Evolutionary conservation across 1,139 yeast genomes (phyloP).

Genomic region (Torulaspora globosa): DNA sequence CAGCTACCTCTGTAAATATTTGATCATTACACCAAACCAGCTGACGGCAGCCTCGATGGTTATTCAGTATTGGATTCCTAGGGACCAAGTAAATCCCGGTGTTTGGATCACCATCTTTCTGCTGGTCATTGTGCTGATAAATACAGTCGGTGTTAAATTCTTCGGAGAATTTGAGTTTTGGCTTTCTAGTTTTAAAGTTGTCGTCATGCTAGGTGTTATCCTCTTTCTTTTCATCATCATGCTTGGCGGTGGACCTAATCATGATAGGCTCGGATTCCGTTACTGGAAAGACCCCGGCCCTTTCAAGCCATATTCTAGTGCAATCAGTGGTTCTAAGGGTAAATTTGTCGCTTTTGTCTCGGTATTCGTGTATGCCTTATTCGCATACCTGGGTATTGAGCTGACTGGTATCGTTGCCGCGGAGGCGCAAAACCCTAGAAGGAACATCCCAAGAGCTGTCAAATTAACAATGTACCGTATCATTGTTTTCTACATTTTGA

Average conservation of each 20-base stretch:
- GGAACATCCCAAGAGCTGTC: constrained; percentile 72
- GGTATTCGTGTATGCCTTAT: constrained; percentile 68
- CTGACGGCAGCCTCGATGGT: constrained; percentile 41
- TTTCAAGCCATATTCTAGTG: constrained; percentile 47
- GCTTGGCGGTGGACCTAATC: constrained; percentile 57
- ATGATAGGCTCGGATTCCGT: constrained; percentile 50
- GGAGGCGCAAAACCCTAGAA: constrained; percentile 72
- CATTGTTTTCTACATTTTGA: constrained; percentile 59
- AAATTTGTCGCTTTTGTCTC: constrained; percentile 63
- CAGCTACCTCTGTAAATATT: constrained; percentile 57
- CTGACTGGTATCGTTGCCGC: constrained; percentile 70
- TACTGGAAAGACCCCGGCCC: constrained; percentile 45
- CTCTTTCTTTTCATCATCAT: constrained; percentile 49
- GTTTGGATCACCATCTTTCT: constrained; percentile 53
- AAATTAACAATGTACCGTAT: constrained; percentile 74
- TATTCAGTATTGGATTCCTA: constrained; percentile 47
- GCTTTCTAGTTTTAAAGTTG: constrained; percentile 55
- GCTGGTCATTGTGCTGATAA: constrained; percentile 45
- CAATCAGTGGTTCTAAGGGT: constrained; percentile 43
- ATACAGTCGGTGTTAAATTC: constrained; percentile 51
- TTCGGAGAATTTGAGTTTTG: constrained; percentile 71
- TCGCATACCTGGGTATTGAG: constrained; percentile 77
- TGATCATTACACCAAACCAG: constrained; percentile 64
- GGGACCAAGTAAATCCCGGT: constrained; percentile 46
- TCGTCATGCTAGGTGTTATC: constrained; percentile 53